Evolutionary conservation across 257 asterid species (phyloP).

Genomic region (Salvia miltiorrhiza): DNA sequence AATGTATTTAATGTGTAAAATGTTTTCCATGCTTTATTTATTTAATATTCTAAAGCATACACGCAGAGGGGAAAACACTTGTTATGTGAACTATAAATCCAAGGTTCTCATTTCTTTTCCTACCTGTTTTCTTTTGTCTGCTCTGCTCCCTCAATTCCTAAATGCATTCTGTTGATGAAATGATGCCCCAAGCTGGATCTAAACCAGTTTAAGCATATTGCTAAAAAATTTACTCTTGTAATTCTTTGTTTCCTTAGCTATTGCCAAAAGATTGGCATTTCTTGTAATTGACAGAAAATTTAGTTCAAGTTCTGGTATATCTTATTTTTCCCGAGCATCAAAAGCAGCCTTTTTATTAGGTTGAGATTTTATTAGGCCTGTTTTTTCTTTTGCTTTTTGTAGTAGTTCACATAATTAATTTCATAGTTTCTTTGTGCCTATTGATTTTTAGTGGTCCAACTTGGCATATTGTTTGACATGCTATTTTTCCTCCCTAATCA

Average conservation of each 20-base stretch:
- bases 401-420: background rate
- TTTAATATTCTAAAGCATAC: background rate
- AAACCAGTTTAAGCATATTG: background rate
- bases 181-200: background rate
- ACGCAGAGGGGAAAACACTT: background rate
- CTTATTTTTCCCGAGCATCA: background rate
- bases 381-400: background rate
- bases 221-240: background rate
- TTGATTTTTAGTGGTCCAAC: background rate
- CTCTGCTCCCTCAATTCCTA: background rate
- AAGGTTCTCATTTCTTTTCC: conserved; percentile 7
- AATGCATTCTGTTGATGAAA: conserved; percentile 4
- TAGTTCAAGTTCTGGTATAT: background rate
- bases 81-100: background rate
- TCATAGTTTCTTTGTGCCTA: background rate
- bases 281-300: background rate
- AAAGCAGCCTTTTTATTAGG: background rate
- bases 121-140: background rate
- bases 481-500: background rate
- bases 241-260: too few species aligned
- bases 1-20: background rate
- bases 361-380: background rate
- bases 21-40: background rate
- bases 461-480: background rate
- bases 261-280: background rate